A percentile compares a stretch with the other conserved stretches of the same genome.
Evolutionary conservation across 306 rosid genomes (phyloP).

Genomic region (Bauhinia variegata): DNA sequence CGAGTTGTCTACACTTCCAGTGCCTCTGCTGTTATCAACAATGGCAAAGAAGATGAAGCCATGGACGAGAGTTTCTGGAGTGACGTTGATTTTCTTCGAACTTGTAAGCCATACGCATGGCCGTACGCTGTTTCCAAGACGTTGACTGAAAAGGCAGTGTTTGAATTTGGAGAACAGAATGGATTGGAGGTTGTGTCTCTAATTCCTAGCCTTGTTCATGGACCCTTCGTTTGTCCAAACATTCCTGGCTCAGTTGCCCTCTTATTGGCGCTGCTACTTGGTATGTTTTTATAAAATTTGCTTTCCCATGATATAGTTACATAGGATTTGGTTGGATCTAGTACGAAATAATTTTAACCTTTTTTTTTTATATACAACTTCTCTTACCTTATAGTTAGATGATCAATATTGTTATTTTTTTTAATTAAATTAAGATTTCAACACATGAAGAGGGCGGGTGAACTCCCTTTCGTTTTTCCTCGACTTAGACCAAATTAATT

Average conservation of each 20-base stretch:
- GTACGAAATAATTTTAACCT: no score
- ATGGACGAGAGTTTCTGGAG: conserved; percentile 71
- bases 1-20: conserved; percentile 67
- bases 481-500: no score
- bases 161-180: conserved; percentile 56
- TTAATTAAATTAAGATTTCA: no score
- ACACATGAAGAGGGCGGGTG: no score
- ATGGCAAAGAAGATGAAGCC: conserved; percentile 7
- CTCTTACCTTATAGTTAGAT: no score
- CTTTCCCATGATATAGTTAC: no score
- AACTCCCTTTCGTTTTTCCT: no score
- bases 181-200: conserved; percentile 64
- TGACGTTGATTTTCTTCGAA: conserved; percentile 40
- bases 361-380: no score
- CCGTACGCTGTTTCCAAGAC: conserved; percentile 61
- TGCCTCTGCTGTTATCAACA: conserved; percentile 37
- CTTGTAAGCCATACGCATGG: conserved; percentile 19
- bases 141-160: conserved; percentile 55
- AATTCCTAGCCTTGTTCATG: conserved; percentile 53
- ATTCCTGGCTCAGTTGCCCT: conserved; percentile 50
- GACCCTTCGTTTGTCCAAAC: conserved; percentile 59
- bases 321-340: no score
- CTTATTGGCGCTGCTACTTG: no score
- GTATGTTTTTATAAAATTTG: no score
- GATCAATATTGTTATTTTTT: no score